Base-by-base conservation (phyloP, 2,329 filamentous ascomycete genomes). In the Cercospora brassicicola region DNA sequence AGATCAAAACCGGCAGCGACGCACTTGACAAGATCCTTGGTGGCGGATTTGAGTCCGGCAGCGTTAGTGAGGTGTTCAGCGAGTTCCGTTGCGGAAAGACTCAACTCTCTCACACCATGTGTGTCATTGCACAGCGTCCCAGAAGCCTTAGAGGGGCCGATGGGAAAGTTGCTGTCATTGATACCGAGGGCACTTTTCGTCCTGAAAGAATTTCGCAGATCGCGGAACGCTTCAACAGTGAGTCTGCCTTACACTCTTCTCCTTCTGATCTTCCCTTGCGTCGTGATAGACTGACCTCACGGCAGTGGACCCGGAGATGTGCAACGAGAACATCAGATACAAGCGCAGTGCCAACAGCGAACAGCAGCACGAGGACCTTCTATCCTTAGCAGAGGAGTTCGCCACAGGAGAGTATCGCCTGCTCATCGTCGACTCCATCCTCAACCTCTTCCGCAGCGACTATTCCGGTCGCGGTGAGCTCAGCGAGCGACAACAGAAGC, bases 41-140 rank as follows among this genome's bases (percentile, higher is more conserved):
- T 33, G 89, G 89, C 69, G 89, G 89, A 26, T 90, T 91, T 72
- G 87, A 90, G 77, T 90, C 88, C 53, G 88, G 89, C 86, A 90
- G 88, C 74, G 89, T 91, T 76, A 90, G 86, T 71, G 89, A 88
- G 74, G 84, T 88, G 28, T 88, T 85, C 77, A 86, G 86, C 69
- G 86, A 88, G 73, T 88, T 85, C 72, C 83, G 86, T 71, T 91
- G 89, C 76, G 88, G 89, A 67, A 91, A 91, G 79, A 90, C 89
- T 18, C 89, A 91, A 76, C 81, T 91, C 30, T 88, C 86, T 4
- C 89, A 90, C 76, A 91, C 89, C 4, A 87, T 90, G 83, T 87
- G 87, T 51, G 89, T 91, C 39, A 84, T 89, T 63, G 86, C 88
- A 33, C 87, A 86, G 73, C 78, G 85, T 61, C 71, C 73, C 23